Conservation (phyloP, 495 filamentous ascomycete genomes). For the Mycothermus thermophilus region DNA sequence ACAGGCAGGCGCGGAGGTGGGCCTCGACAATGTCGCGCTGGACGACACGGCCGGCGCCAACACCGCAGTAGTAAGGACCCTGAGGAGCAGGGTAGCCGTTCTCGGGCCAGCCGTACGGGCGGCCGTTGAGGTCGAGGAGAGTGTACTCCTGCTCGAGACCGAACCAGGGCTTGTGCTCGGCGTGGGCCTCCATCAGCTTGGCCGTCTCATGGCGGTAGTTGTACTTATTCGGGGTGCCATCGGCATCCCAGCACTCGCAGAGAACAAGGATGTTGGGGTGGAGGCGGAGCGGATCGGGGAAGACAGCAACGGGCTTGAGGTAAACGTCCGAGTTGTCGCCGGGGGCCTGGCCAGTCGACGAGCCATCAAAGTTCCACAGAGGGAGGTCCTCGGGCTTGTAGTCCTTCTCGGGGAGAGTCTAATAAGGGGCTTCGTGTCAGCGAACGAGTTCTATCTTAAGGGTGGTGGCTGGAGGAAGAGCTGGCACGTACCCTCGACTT, state of each 20-base stretch:
- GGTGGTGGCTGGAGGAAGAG: background rate
- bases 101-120: conserved; percentile 78
- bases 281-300: conserved; percentile 66
- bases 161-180: conserved; percentile 82
- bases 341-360: conserved; percentile 84
- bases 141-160: conserved; percentile 85
- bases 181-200: conserved; percentile 79
- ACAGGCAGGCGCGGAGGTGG: conserved; percentile 96
- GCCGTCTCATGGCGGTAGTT: conserved; percentile 62
- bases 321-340: conserved; percentile 98
- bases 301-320: conserved; percentile 66
- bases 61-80: conserved; percentile 98
- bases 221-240: conserved; percentile 96
- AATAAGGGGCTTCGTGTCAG: conserved; percentile 2
- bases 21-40: conserved; percentile 97
- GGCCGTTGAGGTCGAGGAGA: conserved; percentile 61
- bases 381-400: conserved; percentile 68
- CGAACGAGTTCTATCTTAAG: background rate
- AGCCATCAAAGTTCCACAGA: conserved; percentile 99
- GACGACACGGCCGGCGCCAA: conserved; percentile 93
- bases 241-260: conserved; percentile 87
- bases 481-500: conserved; percentile 80
- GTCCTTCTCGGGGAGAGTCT: conserved; percentile 64
- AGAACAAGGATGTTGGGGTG: conserved; percentile 87
- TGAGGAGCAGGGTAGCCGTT: conserved; percentile 88